phyloP scores from a whole-genome alignment of 345 rosid species.

The Geranium brycei region DNA sequence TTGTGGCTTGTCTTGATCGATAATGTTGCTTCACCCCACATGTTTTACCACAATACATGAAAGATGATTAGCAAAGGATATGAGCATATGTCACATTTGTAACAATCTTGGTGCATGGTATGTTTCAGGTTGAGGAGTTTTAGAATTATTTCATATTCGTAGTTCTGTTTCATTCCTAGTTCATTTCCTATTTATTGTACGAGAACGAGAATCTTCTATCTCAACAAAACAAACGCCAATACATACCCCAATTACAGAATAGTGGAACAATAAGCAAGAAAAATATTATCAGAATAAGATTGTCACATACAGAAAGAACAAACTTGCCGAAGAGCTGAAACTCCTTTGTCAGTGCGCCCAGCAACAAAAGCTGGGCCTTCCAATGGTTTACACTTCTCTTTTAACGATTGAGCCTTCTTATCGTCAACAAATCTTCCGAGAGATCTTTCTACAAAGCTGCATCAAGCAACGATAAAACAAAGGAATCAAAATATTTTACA shows the following conservation, averaged over 20 bases:
- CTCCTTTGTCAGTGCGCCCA: conserved; percentile 97
- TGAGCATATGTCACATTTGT: no score
- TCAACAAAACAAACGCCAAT: no score
- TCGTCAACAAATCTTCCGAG: conserved; percentile 86
- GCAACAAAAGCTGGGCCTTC: conserved; percentile 82
- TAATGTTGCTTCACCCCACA: no score
- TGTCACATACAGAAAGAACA: conserved; percentile 83
- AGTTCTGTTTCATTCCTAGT: no score
- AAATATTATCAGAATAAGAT: conserved; percentile 3
- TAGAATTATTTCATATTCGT: no score
- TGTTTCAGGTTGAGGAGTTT: no score
- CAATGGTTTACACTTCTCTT: conserved; percentile 56
- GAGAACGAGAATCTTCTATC: no score
- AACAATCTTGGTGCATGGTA: no score
- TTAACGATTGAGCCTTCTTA: conserved; percentile 65
- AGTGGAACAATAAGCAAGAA: neutral
- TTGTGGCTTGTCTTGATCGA: no score
- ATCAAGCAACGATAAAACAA: conserved; percentile 5
- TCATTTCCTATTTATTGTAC: no score
- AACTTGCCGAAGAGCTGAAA: conserved; percentile 84
- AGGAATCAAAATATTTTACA: neutral
- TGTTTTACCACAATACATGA: no score
- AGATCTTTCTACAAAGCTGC: conserved; percentile 63
- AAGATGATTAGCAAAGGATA: no score
- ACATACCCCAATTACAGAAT: neutral